Percentiles rank a stretch among this genome's conserved stretches.
Evolutionary conservation across 148 eudicot genomes (phyloP).

Genomic region (Pouteria glomerata): DNA sequence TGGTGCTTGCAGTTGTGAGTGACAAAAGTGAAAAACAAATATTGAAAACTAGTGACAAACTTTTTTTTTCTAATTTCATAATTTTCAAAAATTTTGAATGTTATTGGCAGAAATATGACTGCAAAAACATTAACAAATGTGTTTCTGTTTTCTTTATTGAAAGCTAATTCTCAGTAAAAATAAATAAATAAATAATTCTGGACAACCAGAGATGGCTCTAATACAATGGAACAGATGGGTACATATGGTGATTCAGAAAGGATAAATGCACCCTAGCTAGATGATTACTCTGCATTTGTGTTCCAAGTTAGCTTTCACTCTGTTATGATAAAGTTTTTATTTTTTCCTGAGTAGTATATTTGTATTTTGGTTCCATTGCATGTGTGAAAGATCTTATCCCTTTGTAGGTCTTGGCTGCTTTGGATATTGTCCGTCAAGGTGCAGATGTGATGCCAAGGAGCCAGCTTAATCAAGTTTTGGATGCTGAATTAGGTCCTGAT

Average conservation of each 20-base stretch:
- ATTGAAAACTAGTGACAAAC: too few relatives aligned
- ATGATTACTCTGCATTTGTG: background rate
- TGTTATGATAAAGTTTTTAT: background rate
- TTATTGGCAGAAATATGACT: too few relatives aligned
- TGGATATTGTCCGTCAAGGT: constrained; percentile 98
- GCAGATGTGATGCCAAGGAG: constrained; percentile 96
- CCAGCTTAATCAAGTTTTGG: constrained; percentile 90
- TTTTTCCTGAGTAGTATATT: background rate
- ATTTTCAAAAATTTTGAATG: too few relatives aligned
- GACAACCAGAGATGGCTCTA: too few relatives aligned
- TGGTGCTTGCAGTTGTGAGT: too few relatives aligned
- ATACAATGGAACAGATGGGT: too few relatives aligned
- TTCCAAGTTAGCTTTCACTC: background rate
- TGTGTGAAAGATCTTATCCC: constrained; percentile 4
- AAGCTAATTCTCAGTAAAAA: too few relatives aligned
- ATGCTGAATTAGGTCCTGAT: constrained; percentile 72
- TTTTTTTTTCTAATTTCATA: too few relatives aligned
- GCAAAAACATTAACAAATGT: too few relatives aligned
- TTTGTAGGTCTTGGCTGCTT: constrained; percentile 81
- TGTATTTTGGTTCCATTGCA: background rate
- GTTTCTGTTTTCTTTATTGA: too few relatives aligned
- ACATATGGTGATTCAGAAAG: background rate
- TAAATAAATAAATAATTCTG: too few relatives aligned
- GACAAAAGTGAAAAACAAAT: too few relatives aligned
- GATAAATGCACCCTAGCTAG: background rate